Conservation (phyloP, 306 rosid species). For the Dalbergia cultrata region DNA sequence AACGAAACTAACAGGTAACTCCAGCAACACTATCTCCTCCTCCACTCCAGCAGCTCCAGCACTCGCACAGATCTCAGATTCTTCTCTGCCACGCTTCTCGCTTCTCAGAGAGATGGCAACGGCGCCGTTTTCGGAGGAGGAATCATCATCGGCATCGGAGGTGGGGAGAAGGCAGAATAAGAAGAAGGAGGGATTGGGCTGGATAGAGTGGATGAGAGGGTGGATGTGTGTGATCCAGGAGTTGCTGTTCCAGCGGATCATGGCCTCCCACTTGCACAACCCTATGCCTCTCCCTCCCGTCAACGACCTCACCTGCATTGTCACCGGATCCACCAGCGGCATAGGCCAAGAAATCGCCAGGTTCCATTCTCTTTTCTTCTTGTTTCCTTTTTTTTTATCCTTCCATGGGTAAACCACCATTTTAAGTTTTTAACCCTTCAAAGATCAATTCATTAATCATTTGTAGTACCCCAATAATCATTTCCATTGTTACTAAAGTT, state of each 20-base stretch:
- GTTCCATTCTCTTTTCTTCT: conserved; percentile 35
- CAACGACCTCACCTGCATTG: conserved; percentile 83
- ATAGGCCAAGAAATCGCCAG: conserved; percentile 96
- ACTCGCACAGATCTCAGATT: too few species aligned
- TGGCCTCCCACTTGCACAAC: conserved; percentile 85
- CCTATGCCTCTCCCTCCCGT: conserved; percentile 90
- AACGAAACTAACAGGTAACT: too few species aligned
- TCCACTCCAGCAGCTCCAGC: too few species aligned
- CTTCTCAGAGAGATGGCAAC: conserved; percentile 44
- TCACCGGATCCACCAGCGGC: conserved; percentile 98
- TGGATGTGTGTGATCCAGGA: conserved; percentile 72
- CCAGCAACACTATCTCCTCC: too few species aligned
- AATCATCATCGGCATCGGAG: conserved; percentile 21
- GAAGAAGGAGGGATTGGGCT: conserved; percentile 74
- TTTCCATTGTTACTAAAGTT: too few species aligned
- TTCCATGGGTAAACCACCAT: too few species aligned
- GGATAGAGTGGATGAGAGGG: conserved; percentile 91
- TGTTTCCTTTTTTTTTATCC: background rate
- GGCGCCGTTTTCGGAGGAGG: conserved; percentile 53
- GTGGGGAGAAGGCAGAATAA: conserved; percentile 36
- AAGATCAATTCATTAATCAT: too few species aligned
- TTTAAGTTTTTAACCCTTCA: too few species aligned
- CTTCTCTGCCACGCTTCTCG: too few species aligned
- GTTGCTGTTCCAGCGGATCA: conserved; percentile 88
- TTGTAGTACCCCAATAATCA: too few species aligned